Evolutionary conservation across 306 rosid species (phyloP).

Genomic region (Senna tora): DNA sequence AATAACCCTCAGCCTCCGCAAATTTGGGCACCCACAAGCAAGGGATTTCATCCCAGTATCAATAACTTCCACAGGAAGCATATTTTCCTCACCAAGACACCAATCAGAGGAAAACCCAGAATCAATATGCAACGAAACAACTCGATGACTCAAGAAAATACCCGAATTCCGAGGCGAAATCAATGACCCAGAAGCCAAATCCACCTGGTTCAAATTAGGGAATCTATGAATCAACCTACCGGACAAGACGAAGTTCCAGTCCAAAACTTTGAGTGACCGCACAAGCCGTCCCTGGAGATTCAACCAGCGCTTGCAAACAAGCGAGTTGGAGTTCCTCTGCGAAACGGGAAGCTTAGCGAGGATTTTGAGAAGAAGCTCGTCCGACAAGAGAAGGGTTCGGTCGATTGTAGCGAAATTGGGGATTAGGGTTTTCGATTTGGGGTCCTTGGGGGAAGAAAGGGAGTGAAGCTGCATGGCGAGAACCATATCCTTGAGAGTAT

Average conservation of each 20-base stretch:
- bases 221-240: slow-evolving; percentile 79
- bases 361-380: slow-evolving; percentile 64
- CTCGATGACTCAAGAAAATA: slow-evolving; percentile 55
- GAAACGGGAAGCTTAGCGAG: slow-evolving; percentile 63
- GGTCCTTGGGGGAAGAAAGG: slow-evolving; percentile 44
- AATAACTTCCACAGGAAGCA: slow-evolving; percentile 70
- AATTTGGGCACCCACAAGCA: slow-evolving; percentile 76
- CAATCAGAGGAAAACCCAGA: slow-evolving; percentile 48
- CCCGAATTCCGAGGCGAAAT: slow-evolving; percentile 55
- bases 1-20: slow-evolving; percentile 65
- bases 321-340: slow-evolving; percentile 59
- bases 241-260: slow-evolving; percentile 80
- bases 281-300: slow-evolving; percentile 74
- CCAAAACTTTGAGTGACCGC: slow-evolving; percentile 60
- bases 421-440: slow-evolving; percentile 39
- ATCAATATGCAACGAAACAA: slow-evolving; percentile 51
- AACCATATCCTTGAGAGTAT: slow-evolving; percentile 56
- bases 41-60: slow-evolving; percentile 69
- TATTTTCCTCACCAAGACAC: slow-evolving; percentile 51
- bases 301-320: slow-evolving; percentile 95
- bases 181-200: slow-evolving; percentile 66
- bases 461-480: slow-evolving; percentile 71
- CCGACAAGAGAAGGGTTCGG: slow-evolving; percentile 65
- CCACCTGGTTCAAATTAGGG: slow-evolving; percentile 75
- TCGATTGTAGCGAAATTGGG: slow-evolving; percentile 50